These are phyloP conservation scores for Helicostylum pulchrum DNA, from an alignment of 192 early-diverging fungal genomes.

Conservation along the genomic window DNA sequence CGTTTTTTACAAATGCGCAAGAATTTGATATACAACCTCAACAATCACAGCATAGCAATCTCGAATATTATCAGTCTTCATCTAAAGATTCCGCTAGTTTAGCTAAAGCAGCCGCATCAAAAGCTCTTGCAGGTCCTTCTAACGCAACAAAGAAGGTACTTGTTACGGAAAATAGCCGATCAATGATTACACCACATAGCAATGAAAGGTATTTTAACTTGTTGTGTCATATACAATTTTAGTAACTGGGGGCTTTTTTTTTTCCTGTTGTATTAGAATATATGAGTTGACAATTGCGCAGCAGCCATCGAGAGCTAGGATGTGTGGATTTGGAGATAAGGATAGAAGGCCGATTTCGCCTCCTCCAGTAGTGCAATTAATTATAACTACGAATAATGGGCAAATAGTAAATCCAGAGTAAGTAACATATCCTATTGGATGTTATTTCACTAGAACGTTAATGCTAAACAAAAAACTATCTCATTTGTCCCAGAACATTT, in stretches of 20 bases:
- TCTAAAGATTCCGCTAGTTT: too few relatives aligned
- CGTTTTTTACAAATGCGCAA: too few relatives aligned
- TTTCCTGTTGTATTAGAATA: conserved; percentile 18
- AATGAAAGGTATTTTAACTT: neutral
- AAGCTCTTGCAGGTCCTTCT: neutral
- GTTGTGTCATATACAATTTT: neutral
- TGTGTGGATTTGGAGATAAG: conserved; percentile 81
- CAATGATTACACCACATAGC: neutral
- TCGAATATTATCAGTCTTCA: too few relatives aligned
- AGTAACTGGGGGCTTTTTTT: neutral
- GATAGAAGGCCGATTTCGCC: conserved; percentile 68
- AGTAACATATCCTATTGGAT: conserved; percentile 7
- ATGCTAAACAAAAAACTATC: neutral
- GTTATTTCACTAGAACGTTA: too few relatives aligned
- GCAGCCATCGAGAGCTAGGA: conserved; percentile 68
- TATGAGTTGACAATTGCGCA: conserved; percentile 63
- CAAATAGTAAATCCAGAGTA: conserved; percentile 52
- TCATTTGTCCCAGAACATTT: neutral
- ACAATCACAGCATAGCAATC: too few relatives aligned
- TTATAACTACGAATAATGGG: conserved; percentile 51
- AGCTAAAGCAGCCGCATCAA: neutral
- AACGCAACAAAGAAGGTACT: neutral
- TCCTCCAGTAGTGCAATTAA: conserved; percentile 63
- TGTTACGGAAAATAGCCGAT: neutral
- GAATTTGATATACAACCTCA: too few relatives aligned